Evolutionary conservation across 805 yeast species (phyloP).

Genomic region (Metschnikowia arizonensis): DNA sequence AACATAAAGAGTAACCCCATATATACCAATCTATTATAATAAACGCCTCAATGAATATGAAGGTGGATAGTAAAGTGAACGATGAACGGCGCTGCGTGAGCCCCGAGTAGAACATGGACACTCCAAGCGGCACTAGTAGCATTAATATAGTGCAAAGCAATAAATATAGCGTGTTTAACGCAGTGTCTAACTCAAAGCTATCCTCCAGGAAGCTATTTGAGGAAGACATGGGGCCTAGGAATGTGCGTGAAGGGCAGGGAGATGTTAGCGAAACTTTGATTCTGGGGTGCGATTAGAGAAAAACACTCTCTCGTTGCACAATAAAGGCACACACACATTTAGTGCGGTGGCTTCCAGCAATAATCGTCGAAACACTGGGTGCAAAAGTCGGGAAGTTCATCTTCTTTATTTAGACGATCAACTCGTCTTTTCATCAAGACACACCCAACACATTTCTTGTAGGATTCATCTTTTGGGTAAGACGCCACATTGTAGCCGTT

Average conservation of each 20-base stretch:
- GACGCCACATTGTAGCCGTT: constrained; percentile 55
- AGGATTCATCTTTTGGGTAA: constrained; percentile 36
- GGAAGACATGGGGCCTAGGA: background rate
- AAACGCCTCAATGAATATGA: constrained; percentile 29
- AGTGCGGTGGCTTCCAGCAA: constrained; percentile 10
- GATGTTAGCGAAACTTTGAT: background rate
- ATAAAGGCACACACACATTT: too few species aligned
- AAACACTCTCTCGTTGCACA: background rate
- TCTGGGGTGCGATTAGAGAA: constrained; percentile 6
- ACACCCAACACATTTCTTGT: constrained; percentile 52
- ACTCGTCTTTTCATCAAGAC: constrained; percentile 45
- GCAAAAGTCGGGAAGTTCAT: constrained; percentile 4
- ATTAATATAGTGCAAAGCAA: constrained; percentile 32
- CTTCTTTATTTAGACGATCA: background rate
- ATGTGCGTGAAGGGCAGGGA: background rate
- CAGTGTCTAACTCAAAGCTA: constrained; percentile 8
- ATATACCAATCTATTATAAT: constrained; percentile 41
- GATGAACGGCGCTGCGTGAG: constrained; percentile 41
- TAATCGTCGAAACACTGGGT: constrained; percentile 9
- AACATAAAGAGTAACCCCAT: constrained; percentile 43
- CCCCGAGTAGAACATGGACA: constrained; percentile 40
- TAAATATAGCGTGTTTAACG: constrained; percentile 32
- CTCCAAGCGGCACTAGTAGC: constrained; percentile 32
- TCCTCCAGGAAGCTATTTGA: background rate
- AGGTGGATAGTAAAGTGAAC: constrained; percentile 37